Base-by-base conservation (phyloP, 768 basidiomycete genomes). In the Fomitopsis serialis region DNA sequence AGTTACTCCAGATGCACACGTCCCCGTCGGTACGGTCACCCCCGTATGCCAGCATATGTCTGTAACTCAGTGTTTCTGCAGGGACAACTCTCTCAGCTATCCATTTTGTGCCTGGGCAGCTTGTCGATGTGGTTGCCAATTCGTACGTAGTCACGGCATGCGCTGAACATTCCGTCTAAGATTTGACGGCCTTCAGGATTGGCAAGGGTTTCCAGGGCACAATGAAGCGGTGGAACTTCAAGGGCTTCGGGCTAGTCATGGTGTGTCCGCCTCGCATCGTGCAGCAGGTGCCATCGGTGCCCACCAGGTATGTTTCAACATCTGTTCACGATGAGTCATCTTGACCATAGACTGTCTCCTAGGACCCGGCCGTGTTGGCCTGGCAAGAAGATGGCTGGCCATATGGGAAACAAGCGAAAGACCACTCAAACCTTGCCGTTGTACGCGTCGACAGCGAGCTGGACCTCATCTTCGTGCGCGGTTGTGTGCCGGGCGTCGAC, bases 311-410 rank as follows among this genome's bases (percentile, higher is more conserved):
- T 56, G 44, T 19, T 21, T 42, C 13, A 23, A 8, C 6, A 2
- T 3, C 25, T 32, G 15, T 43, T 4, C 4, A 4, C 15, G 6
- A 4, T 17, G 50, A 51, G 21, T 9, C 8, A 5, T 40, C 34
- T 21, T 49, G 17, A 50, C 21, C 37, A 48, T 34, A 48, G 23
- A 54, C 54, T 40, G 45, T 55, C 42, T 10, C 49, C 15, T 56
- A 98, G 94, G 94, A 97, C 63, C 96, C 23, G 97, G 97, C 45
- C 85, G 97, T 63, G 78, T 98, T 93, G 90, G 73, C 97, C 97
- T 3, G 97, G 97, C 35, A 97, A 94, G 74, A 98, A 98, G 76
- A 98, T 97, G 96, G 84, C 96, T 10, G 97, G 97, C 32, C 86
- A 85, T 22, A 85, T 98, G 77, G 97, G 97, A 47, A 87, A 84